phyloP scores from a whole-genome alignment of 495 filamentous ascomycete species.

The Glonium stellatum region DNA sequence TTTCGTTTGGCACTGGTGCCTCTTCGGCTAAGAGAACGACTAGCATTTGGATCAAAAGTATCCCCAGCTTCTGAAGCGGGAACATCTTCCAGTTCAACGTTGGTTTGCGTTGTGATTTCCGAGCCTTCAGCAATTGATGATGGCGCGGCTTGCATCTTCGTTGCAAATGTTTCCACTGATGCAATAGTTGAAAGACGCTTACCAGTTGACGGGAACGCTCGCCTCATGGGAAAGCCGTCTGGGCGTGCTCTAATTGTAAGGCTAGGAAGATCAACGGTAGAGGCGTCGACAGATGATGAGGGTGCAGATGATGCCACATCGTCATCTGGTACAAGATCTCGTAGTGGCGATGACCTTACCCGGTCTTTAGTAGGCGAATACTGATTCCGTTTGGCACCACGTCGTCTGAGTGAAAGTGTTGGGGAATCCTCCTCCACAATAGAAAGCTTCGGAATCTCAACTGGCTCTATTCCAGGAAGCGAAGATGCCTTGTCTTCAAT shows the following conservation, averaged over 20 bases:
- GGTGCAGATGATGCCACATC: slow-evolving; percentile 21
- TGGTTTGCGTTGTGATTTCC: slow-evolving; percentile 13
- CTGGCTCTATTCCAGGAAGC: slow-evolving; percentile 1
- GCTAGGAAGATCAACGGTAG: slow-evolving; percentile 17
- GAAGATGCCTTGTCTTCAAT: slow-evolving; percentile 6
- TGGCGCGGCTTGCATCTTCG: slow-evolving; percentile 23
- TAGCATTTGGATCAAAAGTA: slow-evolving; percentile 20
- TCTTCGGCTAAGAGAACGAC: slow-evolving; percentile 26
- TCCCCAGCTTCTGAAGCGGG: slow-evolving; percentile 24
- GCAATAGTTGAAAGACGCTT: slow-evolving; percentile 37
- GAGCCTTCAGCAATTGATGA: slow-evolving; percentile 24
- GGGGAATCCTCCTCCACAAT: slow-evolving; percentile 9
- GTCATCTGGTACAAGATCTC: slow-evolving; percentile 9
- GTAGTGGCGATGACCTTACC: slow-evolving; percentile 6
- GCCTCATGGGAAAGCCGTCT: slow-evolving; percentile 18
- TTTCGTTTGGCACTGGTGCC: slow-evolving; percentile 57
- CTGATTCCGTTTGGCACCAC: slow-evolving; percentile 27
- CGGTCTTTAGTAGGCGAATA: slow-evolving; percentile 34
- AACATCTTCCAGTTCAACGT: background rate
- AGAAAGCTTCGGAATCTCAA: background rate
- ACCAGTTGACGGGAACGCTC: slow-evolving; percentile 32
- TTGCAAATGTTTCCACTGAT: slow-evolving; percentile 34
- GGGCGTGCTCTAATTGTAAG: slow-evolving; percentile 2
- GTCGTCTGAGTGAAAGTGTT: slow-evolving; percentile 28
- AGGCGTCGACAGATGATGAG: slow-evolving; percentile 30